Evolutionary conservation across 169 alveolate species (phyloP), one percentile per base, ranked within the genome.

Genomic region (Theileria luwenshuni): DNA sequence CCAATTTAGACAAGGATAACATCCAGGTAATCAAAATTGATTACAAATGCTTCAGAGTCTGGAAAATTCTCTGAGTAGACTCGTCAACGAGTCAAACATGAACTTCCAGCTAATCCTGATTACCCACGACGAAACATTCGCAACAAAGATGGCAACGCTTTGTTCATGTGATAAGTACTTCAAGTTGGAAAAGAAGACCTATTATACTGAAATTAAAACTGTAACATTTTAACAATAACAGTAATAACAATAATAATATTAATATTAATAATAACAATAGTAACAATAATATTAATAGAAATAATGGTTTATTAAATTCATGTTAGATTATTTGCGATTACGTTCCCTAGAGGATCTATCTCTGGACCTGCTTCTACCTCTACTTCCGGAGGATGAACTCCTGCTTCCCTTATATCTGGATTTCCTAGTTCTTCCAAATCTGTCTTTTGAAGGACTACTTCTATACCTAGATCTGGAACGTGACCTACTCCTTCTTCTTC

Each of bases 41-140:
- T 28, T 8, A 42, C n/a, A 1, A 0, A 23, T 35, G 32, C 23
- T 25, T 6, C 23, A 84, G 85, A 83, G 86, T 23, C 76, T 90
- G 33, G 94, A 85, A 56, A 51, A 71, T 1, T 77, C 91, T 43
- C 75, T 86, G 32, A 79, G 85, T 10, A 90, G 73, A 69, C 59
- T 90, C 28, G 90, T 81, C 12, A 90, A 73, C 54, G 76, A 79
- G 30, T 80, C 85, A 17, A 86, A 71, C 63, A 73, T 72, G 59
- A 65, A 85, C 48, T 94, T 95, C 72, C 96, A 97, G 83, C 90
- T 97, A 63, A 88, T 97, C 25, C 89, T 98, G 33, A 98, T 98
- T 76, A 97, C 99, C 19, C 99, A 98, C 90, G 99, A 98, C 76
- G 96, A 95, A 77, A 92, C 86, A 23, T 98, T 98, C 81, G 98